A percentile compares a stretch with the other conserved stretches of the same genome.
phyloP scores from a whole-genome alignment of 2,329 filamentous ascomycete genomes.

The Rutstroemia sp. region DNA sequence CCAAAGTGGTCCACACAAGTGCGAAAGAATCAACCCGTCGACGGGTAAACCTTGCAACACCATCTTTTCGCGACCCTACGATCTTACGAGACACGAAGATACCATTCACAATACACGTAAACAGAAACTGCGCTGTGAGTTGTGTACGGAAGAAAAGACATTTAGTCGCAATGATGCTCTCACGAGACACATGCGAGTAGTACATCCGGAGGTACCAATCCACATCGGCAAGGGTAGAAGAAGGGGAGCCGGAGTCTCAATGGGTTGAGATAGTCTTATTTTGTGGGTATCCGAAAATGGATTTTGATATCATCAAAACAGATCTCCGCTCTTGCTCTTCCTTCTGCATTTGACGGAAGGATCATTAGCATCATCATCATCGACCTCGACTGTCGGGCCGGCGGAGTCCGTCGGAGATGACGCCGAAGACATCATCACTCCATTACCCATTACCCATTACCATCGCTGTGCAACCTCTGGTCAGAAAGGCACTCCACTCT shows the following conservation, averaged over 20 bases:
- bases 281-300: too few species aligned
- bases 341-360: too few species aligned
- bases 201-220: constrained; percentile 80
- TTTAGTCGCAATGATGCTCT: constrained; percentile 94
- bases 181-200: constrained; percentile 88
- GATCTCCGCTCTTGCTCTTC: too few species aligned
- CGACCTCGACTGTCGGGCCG: too few species aligned
- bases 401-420: too few species aligned
- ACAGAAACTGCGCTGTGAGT: constrained; percentile 85
- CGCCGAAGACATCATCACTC: too few species aligned
- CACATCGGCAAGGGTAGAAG: constrained; percentile 59
- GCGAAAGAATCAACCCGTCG: constrained; percentile 86
- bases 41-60: constrained; percentile 94
- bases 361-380: too few species aligned
- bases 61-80: constrained; percentile 90
- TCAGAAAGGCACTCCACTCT: too few species aligned
- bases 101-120: constrained; percentile 95
- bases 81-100: constrained; percentile 92
- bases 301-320: too few species aligned
- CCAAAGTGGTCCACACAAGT: constrained; percentile 88
- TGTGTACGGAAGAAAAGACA: constrained; percentile 94
- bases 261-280: not conserved
- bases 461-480: too few species aligned
- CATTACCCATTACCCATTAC: too few species aligned
- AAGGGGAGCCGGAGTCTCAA: constrained; percentile 7